Conservation (phyloP, 257 asterid species). For the Henckelia pumila region DNA sequence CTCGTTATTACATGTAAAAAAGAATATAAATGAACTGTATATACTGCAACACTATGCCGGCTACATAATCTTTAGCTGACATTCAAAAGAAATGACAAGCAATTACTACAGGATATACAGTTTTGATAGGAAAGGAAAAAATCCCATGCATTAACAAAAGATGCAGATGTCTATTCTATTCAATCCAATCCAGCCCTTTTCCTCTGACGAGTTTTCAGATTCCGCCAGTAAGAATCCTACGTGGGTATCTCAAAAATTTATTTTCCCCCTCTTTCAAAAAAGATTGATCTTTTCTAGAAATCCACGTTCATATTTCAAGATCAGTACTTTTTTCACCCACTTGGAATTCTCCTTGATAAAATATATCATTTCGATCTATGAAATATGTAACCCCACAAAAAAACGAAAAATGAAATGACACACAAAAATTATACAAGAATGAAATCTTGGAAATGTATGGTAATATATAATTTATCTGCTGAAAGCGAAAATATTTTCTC, state of each 20-base stretch:
- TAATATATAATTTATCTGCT: constrained; percentile 36
- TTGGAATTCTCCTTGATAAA: not conserved
- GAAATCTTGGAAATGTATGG: not conserved
- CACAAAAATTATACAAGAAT: not conserved
- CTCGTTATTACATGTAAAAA: constrained; percentile 29
- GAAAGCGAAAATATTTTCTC: constrained; percentile 18
- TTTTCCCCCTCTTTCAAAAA: not conserved
- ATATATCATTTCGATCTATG: constrained; percentile 12
- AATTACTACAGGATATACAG: constrained; percentile 25
- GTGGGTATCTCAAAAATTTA: not conserved
- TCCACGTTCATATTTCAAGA: constrained; percentile 38
- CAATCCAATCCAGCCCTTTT: constrained; percentile 30
- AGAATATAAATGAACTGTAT: constrained; percentile 39
- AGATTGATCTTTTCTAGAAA: constrained; percentile 8
- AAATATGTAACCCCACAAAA: not conserved
- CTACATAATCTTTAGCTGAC: constrained; percentile 52
- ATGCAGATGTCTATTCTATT: constrained; percentile 36
- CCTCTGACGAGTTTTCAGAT: constrained; percentile 33
- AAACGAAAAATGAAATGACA: not conserved
- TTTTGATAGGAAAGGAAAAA: constrained; percentile 26
- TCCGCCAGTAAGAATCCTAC: constrained; percentile 30
- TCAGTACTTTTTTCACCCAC: constrained; percentile 18
- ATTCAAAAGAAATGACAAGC: constrained; percentile 44
- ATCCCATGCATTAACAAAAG: constrained; percentile 30
- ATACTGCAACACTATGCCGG: constrained; percentile 40